Percentiles rank a stretch among this genome's conserved stretches.
These are phyloP conservation scores for Fusarium oxysporum DNA, from an alignment of 2,329 filamentous ascomycete species.

Conservation along the genomic window DNA sequence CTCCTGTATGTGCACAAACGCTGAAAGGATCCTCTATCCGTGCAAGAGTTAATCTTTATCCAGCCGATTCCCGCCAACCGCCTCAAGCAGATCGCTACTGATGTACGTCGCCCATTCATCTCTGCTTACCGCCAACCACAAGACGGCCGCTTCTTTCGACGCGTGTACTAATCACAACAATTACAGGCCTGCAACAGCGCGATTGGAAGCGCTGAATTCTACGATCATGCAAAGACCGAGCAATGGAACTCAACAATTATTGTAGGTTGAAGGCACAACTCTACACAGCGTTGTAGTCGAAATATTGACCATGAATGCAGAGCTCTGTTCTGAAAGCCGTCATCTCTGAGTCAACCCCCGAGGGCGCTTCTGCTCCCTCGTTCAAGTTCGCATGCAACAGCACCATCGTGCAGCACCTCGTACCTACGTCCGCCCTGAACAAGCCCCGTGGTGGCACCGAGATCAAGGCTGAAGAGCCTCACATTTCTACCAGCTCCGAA, in stretches of 20 bases:
- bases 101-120: conserved; percentile 66
- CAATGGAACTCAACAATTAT: conserved; percentile 95
- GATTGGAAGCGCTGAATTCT: conserved; percentile 79
- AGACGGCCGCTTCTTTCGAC: conserved; percentile 9
- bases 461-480: conserved; percentile 61
- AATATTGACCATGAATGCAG: conserved; percentile 55
- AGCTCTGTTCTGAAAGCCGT: conserved; percentile 81
- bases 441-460: conserved; percentile 66
- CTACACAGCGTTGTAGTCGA: conserved; percentile 1
- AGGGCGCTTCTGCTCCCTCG: conserved; percentile 66
- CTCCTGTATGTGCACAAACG: conserved; percentile 48
- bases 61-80: conserved; percentile 82
- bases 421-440: conserved; percentile 73
- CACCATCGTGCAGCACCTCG: conserved; percentile 95
- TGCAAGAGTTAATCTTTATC: conserved; percentile 35
- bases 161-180: conserved; percentile 23
- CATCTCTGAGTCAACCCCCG: conserved; percentile 77
- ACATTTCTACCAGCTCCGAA: conserved; percentile 66
- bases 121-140: conserved; percentile 39
- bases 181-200: conserved; percentile 83
- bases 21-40: background rate
- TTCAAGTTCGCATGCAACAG: conserved; percentile 98
- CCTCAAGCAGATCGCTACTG: conserved; percentile 85
- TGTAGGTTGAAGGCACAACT: conserved; percentile 62
- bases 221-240: conserved; percentile 87